phyloP scores from a whole-genome alignment of 2,329 filamentous ascomycete genomes.

The Ceratocystis destructans region DNA sequence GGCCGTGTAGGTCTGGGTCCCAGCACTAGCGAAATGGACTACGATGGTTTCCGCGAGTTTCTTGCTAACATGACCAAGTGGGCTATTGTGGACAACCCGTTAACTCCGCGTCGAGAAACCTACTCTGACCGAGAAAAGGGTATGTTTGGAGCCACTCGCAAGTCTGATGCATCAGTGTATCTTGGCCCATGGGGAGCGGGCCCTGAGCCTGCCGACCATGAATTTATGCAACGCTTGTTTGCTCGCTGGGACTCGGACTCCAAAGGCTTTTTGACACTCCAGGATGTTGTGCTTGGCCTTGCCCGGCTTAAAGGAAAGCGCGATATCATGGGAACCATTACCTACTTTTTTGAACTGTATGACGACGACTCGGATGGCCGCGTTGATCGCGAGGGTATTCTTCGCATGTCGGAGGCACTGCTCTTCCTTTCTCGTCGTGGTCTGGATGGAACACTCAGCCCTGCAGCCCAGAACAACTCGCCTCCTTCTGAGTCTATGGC shows the following conservation, averaged over 20 bases:
- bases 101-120: conserved; percentile 37
- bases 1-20: conserved; percentile 78
- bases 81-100: conserved; percentile 78
- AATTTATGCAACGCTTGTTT: conserved; percentile 83
- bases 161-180: conserved; percentile 26
- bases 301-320: conserved; percentile 83
- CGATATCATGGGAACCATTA: conserved; percentile 96
- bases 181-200: conserved; percentile 42
- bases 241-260: conserved; percentile 73
- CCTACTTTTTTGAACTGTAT: conserved; percentile 94
- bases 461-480: conserved; percentile 34
- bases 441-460: conserved; percentile 58
- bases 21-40: conserved; percentile 90
- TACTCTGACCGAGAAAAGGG: conserved; percentile 41
- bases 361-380: conserved; percentile 84
- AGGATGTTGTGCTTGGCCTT: conserved; percentile 83
- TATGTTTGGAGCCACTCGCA: conserved; percentile 46
- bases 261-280: conserved; percentile 64
- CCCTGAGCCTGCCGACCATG: conserved; percentile 71
- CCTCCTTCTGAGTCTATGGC: conserved; percentile 25
- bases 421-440: conserved; percentile 84
- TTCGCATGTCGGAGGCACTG: conserved; percentile 85
- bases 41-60: conserved; percentile 90
- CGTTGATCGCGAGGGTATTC: conserved; percentile 87
- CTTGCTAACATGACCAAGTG: conserved; percentile 79